These are phyloP conservation scores for Sugiyamaella paludigena DNA, from an alignment of 1,139 yeast genomes.

Conservation along the genomic window DNA sequence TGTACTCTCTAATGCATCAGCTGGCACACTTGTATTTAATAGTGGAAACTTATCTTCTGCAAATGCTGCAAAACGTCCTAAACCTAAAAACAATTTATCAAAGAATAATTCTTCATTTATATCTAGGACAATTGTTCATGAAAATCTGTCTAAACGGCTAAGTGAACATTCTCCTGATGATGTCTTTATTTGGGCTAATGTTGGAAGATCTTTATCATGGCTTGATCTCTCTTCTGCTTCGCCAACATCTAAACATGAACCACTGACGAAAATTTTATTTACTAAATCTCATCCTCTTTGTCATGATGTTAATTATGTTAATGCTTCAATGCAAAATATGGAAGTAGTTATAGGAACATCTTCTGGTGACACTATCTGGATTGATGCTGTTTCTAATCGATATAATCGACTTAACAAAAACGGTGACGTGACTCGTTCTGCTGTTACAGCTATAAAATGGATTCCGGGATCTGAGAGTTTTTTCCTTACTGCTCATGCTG, in stretches of 20 bases:
- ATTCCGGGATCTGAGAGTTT: constrained; percentile 41
- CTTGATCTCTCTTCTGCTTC: constrained; percentile 20
- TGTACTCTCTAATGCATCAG: constrained; percentile 2
- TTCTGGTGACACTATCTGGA: constrained; percentile 57
- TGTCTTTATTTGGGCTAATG: constrained; percentile 36
- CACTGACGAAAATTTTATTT: constrained; percentile 40
- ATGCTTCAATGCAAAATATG: constrained; percentile 41
- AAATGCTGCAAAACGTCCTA: constrained; percentile 19
- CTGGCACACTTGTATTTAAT: not conserved
- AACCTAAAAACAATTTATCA: constrained; percentile 37
- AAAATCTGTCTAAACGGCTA: constrained; percentile 35
- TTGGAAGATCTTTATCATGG: constrained; percentile 40
- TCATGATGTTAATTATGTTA: constrained; percentile 39
- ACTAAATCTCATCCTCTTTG: constrained; percentile 44
- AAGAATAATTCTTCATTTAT: constrained; percentile 43
- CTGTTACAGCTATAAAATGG: constrained; percentile 43
- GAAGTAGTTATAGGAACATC: constrained; percentile 53
- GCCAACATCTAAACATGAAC: constrained; percentile 33
- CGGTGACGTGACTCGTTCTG: constrained; percentile 39
- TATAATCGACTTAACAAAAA: constrained; percentile 53
- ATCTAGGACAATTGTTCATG: constrained; percentile 41
- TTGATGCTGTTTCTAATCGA: constrained; percentile 47
- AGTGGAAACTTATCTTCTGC: not conserved
- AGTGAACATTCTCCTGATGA: constrained; percentile 31
- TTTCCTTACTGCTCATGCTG: constrained; percentile 43